Evolutionary conservation across 2,329 filamentous ascomycete species (phyloP), one percentile per base, ranked within the genome.

Genomic region (Didymella pinodella): DNA sequence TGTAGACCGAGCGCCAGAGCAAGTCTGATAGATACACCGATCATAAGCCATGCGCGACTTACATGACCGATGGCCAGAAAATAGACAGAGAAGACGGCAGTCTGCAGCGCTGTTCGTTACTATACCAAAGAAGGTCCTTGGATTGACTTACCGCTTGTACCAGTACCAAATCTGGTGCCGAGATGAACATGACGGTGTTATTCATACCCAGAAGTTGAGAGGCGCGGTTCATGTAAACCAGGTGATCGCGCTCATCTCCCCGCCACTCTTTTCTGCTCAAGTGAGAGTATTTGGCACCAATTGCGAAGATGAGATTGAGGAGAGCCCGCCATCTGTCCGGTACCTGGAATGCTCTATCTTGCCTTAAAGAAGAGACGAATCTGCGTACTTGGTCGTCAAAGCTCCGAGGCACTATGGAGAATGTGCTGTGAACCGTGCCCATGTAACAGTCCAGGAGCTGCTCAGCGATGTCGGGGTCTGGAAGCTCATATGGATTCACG

Each of bases 281-380:
- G 53, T 77, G 70, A 6, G 75, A 75, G 57, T 77, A 75, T 48
- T 72, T 72, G 11, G 78, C 72, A 6, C 75, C 77, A n/a, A 81
- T 77, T 11, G 79, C 79, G 38, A 81, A 79, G 1, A 81, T 64
- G 12, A 80, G 45, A 46, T 81, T 80, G 57, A 80, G 48, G 4
- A 76, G 72, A 3, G 75, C 76, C 4, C 72, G 70, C 77, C 77
- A 80, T 47, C 56, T 63, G 3, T 64, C 48, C 8, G 65, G 61
- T 2, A 70, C 48, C 2, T 48, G 20, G 20, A 65, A 65, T 2
- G 61, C 56, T 26, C 36, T 40, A 38, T 60, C 34, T 5, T 59
- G 48, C 11, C 38, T 60, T 2, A 58, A 29, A 1, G 67, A 64
- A 3, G 31, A 25, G 20, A 62, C 60, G 28, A 65, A 72, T 22